phyloP scores from a whole-genome alignment of 768 basidiomycete genomes.

The Xerocomus potaroensis region DNA sequence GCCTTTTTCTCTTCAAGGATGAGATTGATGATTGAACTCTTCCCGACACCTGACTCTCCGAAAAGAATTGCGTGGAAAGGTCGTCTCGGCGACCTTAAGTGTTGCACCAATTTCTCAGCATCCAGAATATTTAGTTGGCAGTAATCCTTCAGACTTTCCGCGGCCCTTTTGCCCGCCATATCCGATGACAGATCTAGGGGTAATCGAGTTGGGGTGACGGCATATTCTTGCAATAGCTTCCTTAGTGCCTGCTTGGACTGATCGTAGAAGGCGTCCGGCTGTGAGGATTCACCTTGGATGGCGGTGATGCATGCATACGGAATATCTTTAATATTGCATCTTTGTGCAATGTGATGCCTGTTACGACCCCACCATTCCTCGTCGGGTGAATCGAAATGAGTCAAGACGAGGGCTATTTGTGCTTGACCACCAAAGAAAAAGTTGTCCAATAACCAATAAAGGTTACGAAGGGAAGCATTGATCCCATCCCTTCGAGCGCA shows the following conservation, averaged over 20 bases:
- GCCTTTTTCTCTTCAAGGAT: slow-evolving; percentile 25
- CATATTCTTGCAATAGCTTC: slow-evolving; percentile 9
- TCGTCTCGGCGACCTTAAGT: slow-evolving; percentile 10
- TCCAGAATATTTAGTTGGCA: slow-evolving; percentile 12
- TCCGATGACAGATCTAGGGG: slow-evolving; percentile 18
- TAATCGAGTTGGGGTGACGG: slow-evolving; percentile 6
- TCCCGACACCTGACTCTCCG: slow-evolving; percentile 37
- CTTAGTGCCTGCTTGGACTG: slow-evolving; percentile 13
- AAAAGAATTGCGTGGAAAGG: slow-evolving; percentile 34
- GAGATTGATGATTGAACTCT: slow-evolving; percentile 41
- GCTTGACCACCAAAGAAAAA: slow-evolving; percentile 36
- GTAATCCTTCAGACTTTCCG: slow-evolving; percentile 8
- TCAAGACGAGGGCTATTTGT: slow-evolving; percentile 37
- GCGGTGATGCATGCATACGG: slow-evolving; percentile 20
- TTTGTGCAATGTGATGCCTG: slow-evolving; percentile 14
- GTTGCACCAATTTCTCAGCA: slow-evolving; percentile 11
- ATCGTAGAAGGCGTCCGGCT: not conserved
- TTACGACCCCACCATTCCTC: slow-evolving; percentile 38
- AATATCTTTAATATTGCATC: slow-evolving; percentile 9
- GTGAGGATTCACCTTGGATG: not conserved
- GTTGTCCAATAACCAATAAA: slow-evolving; percentile 36
- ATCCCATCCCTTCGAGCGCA: slow-evolving; percentile 36
- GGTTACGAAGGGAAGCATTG: slow-evolving; percentile 32
- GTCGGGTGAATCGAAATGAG: slow-evolving; percentile 33
- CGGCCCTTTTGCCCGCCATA: not conserved